Base-by-base conservation (phyloP, 208 protist species). In the Phytomonas serpens region DNA sequence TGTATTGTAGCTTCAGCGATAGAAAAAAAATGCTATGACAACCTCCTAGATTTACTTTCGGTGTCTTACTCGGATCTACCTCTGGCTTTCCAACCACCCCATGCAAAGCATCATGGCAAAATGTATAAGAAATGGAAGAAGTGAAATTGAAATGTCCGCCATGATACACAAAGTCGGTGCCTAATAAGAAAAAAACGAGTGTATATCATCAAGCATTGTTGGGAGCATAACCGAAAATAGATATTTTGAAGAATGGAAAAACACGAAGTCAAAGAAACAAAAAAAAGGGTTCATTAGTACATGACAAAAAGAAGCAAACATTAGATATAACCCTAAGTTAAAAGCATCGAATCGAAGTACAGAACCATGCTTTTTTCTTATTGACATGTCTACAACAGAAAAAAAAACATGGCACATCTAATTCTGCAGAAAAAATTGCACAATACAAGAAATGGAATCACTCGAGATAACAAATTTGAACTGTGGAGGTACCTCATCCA, bases 1-100 rank as follows among this genome's bases (percentile, higher is more conserved):
- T 57, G 2, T 57, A 57, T 57, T 27, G 47, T 57, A 57, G 47
- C 47, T 27, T 27, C 16, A 57, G 47, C 19, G 47, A 27, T 51
- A 78, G 72, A 78, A 38, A 78, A 77, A 73, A 65, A 61, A 69
- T 57, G 19, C 34, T 40, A 66, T 23, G 47, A 69, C 9, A 69
- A 61, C 27, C 13, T 72, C 19, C 47, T 72, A 72, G 19, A 4
- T n/a, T 72, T 76, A n/a, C n/a, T n/a, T 73, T 29, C 5, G 47
- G 19, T 23, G 23, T 57, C 47, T 57, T 57, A 57, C 19, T 23
- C 47, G 19, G 47, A 57, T 57, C 19, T 57, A 19, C 7, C 47
- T 27, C 47, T 57, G 16, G 2, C 47, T 57, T 23, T 57, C 23
- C 11, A 57, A 57, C 16, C 23, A 57, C 47, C 23, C 23, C 19